Evolutionary conservation across 1,284 basidiomycete species (phyloP).

Genomic region (Sporisorium sorghi): DNA sequence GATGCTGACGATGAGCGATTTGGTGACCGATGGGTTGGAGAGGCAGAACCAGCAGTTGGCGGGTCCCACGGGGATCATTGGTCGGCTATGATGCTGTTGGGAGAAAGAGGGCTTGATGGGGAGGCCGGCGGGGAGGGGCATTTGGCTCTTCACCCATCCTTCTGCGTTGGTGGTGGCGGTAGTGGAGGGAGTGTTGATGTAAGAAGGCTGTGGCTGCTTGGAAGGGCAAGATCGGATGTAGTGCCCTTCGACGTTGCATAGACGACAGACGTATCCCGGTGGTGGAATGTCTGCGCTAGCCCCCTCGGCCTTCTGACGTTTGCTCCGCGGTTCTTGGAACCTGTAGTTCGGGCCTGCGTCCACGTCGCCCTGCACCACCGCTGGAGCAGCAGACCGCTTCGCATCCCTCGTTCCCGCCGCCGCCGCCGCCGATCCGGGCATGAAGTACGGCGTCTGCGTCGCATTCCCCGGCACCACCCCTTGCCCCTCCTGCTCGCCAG

Average conservation of each 20-base stretch:
- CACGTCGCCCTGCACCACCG: background rate
- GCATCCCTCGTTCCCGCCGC: background rate
- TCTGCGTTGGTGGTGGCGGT: background rate
- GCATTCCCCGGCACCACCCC: conserved; percentile 20
- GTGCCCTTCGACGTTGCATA: conserved; percentile 48
- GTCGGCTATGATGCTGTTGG: conserved; percentile 5
- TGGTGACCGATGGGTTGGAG: conserved; percentile 60
- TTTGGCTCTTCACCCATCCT: background rate
- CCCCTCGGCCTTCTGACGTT: conserved; percentile 15
- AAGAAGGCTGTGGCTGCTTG: conserved; percentile 8
- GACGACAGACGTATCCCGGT: conserved; percentile 53
- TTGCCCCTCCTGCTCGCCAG: conserved; percentile 9
- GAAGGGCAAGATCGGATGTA: conserved; percentile 52
- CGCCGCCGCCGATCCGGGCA: background rate
- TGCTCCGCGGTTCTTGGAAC: conserved; percentile 23
- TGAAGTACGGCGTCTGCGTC: conserved; percentile 41
- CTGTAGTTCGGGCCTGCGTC: conserved; percentile 42
- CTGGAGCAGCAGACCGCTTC: conserved; percentile 3
- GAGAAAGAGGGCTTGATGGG: conserved; percentile 30
- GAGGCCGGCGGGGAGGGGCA: conserved; percentile 33
- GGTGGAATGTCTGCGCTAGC: conserved; percentile 41
- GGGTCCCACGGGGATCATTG: conserved; percentile 58
- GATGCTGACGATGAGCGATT: conserved; percentile 61
- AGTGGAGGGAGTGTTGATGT: background rate
- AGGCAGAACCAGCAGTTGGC: conserved; percentile 69